Percentiles rank a stretch among this genome's conserved stretches.
Conservation (phyloP, 768 basidiomycete species). For the Agrocybe praecox region DNA sequence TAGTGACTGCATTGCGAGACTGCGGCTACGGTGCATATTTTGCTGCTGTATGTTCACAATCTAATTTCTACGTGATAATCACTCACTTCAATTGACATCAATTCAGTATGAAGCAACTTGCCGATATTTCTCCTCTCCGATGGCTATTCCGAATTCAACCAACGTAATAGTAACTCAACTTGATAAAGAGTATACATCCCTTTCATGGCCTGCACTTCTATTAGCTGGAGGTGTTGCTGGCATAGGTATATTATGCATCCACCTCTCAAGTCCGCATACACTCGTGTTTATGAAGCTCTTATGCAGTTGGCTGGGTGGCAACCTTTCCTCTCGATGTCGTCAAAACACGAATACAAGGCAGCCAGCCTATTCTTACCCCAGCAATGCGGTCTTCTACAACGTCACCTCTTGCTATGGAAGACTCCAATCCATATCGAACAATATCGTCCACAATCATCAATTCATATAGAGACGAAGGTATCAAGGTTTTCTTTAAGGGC, state of each 20-base stretch:
- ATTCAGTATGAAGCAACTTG: slow-evolving; percentile 65
- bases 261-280: neutral
- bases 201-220: slow-evolving; percentile 60
- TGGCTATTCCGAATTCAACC: slow-evolving; percentile 24
- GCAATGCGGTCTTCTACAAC: neutral
- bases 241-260: slow-evolving; percentile 35
- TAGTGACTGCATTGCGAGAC: slow-evolving; percentile 76
- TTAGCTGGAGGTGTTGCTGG: slow-evolving; percentile 80
- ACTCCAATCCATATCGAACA: slow-evolving; percentile 56
- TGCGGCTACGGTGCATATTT: slow-evolving; percentile 89
- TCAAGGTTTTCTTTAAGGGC: slow-evolving; percentile 73
- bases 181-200: slow-evolving; percentile 35
- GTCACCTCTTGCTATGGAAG: slow-evolving; percentile 8
- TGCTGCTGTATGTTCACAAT: slow-evolving; percentile 51
- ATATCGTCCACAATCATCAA: slow-evolving; percentile 58
- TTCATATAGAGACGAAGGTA: slow-evolving; percentile 67
- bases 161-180: slow-evolving; percentile 43
- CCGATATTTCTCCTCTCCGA: slow-evolving; percentile 43
- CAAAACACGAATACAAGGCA: slow-evolving; percentile 86
- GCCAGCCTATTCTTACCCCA: slow-evolving; percentile 20
- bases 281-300: slow-evolving; percentile 4
- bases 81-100: neutral
- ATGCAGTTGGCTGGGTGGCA: slow-evolving; percentile 65
- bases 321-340: slow-evolving; percentile 92
- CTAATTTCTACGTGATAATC: neutral